Evolutionary conservation across 805 yeast species (phyloP).

Genomic region (Lipomyces sp.): DNA sequence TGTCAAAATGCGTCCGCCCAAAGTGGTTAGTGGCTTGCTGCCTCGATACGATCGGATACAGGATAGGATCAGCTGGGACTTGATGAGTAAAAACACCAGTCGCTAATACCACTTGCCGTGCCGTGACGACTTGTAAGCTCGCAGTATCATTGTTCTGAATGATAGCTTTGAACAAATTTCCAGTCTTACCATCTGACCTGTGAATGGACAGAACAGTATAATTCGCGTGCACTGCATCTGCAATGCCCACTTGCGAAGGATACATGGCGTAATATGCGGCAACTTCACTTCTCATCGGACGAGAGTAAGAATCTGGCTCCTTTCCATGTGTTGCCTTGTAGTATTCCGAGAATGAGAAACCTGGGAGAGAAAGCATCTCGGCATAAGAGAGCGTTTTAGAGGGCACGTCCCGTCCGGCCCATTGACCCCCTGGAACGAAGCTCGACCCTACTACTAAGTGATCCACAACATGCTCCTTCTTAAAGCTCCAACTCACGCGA

Average conservation of each 20-base stretch:
- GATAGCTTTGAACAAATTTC: conserved; percentile 17
- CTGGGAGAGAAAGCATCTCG: conserved; percentile 47
- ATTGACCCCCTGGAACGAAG: conserved; percentile 44
- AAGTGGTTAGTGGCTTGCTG: conserved; percentile 1
- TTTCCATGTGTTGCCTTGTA: conserved; percentile 24
- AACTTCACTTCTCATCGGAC: conserved; percentile 43
- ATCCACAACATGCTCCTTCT: conserved; percentile 14
- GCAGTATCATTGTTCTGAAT: conserved; percentile 26
- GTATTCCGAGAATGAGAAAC: conserved; percentile 41
- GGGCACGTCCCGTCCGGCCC: conserved; percentile 39
- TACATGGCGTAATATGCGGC: conserved; percentile 42
- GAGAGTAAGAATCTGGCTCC: conserved; percentile 33
- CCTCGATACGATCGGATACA: conserved; percentile 29
- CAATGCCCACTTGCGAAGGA: conserved; percentile 40
- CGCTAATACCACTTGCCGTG: conserved; percentile 38
- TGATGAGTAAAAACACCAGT: conserved; percentile 41
- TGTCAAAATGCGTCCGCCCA: background rate
- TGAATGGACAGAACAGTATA: conserved; percentile 35
- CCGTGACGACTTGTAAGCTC: conserved; percentile 16
- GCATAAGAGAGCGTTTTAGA: conserved; percentile 42
- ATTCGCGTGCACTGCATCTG: conserved; percentile 26
- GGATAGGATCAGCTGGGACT: conserved; percentile 35
- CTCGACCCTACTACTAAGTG: conserved; percentile 42
- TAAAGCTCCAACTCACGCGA: conserved; percentile 41
- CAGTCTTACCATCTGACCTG: conserved; percentile 16